Percentiles rank a stretch among this genome's conserved stretches.
These are phyloP conservation scores for Begonia loranthoides DNA, from an alignment of 306 rosid species.

Conservation along the genomic window DNA sequence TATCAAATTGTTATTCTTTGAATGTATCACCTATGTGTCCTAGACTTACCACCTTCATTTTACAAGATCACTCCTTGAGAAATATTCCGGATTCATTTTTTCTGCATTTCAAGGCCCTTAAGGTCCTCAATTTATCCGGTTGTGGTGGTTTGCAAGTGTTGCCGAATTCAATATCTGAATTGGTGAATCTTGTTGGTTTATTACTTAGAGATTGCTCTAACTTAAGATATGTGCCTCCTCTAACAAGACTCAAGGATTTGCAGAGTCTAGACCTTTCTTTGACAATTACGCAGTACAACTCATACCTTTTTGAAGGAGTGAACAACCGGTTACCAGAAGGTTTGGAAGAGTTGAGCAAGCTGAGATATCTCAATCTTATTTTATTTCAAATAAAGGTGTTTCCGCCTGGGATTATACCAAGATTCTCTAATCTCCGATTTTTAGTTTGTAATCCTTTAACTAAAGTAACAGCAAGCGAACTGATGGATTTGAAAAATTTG, in stretches of 20 bases:
- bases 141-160: background rate
- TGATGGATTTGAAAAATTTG: background rate
- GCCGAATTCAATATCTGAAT: background rate
- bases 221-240: background rate
- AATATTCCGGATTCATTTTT: constrained; percentile 7
- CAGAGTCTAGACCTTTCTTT: background rate
- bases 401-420: background rate
- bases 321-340: background rate
- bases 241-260: background rate
- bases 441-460: background rate
- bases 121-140: constrained; percentile 2
- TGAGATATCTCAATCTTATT: constrained; percentile 1
- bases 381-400: background rate
- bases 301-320: too few species aligned
- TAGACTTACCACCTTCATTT: constrained; percentile 4
- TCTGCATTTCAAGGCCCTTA: background rate
- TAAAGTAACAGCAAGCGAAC: background rate
- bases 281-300: too few species aligned
- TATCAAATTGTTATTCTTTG: constrained; percentile 2
- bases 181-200: constrained; percentile 1
- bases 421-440: background rate
- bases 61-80: background rate
- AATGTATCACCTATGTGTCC: constrained; percentile 6
- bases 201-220: background rate
- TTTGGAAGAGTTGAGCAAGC: background rate